Conservation (phyloP, 176 grass and related monocot genomes). For the Echinochloa phyllopogon region DNA sequence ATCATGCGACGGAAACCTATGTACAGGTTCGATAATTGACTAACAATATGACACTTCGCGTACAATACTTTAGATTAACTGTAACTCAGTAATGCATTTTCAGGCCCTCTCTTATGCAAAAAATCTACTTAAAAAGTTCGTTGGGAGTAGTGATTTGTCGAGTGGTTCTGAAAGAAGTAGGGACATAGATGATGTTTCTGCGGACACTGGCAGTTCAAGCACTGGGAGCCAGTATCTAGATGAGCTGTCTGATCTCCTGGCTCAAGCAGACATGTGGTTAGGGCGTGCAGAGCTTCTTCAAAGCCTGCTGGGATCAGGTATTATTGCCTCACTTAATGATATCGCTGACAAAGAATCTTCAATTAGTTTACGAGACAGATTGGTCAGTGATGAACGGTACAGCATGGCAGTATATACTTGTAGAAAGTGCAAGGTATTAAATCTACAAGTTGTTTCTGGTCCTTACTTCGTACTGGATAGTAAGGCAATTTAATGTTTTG, state of each 20-base stretch:
- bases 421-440: conserved; percentile 96
- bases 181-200: conserved; percentile 71
- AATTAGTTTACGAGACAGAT: conserved; percentile 73
- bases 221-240: conserved; percentile 64
- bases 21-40: conserved; percentile 75
- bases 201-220: conserved; percentile 65
- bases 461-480: conserved; percentile 25
- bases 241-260: conserved; percentile 77
- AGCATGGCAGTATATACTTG: conserved; percentile 99
- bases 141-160: conserved; percentile 68
- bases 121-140: conserved; percentile 73
- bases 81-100: conserved; percentile 35
- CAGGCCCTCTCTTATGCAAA: conserved; percentile 88
- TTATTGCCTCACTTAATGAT: conserved; percentile 92
- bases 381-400: conserved; percentile 79
- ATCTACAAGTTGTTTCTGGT: conserved; percentile 29
- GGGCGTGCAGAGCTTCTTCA: conserved; percentile 96
- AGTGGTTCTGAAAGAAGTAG: conserved; percentile 79
- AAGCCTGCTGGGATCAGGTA: conserved; percentile 91
- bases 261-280: conserved; percentile 79
- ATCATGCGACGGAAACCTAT: conserved; percentile 97
- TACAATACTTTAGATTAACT: conserved; percentile 37
- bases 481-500: conserved; percentile 40
- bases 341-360: conserved; percentile 91
- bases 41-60: conserved; percentile 34